Percentiles rank a stretch among this genome's conserved stretches.
These are phyloP conservation scores for Pneumocystis murina DNA, from an alignment of 1,139 yeast species.

Conservation along the genomic window DNA sequence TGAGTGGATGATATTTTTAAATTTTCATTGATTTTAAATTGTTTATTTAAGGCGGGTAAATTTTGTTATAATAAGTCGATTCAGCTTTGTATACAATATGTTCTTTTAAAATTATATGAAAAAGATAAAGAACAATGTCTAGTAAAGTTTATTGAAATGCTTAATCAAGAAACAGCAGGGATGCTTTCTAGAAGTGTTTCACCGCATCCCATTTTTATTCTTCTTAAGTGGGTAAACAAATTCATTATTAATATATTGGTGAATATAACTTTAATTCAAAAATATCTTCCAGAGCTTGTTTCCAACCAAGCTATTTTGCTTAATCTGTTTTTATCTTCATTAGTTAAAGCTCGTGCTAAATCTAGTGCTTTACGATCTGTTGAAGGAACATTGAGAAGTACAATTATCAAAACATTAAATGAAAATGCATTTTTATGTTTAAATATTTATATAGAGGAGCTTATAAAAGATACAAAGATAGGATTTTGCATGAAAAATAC, in stretches of 20 bases:
- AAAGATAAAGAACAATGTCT: background rate
- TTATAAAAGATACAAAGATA: slow-evolving; percentile 14
- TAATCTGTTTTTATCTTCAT: slow-evolving; percentile 16
- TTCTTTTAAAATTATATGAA: background rate
- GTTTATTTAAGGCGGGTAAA: background rate
- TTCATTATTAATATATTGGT: slow-evolving; percentile 19
- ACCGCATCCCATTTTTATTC: slow-evolving; percentile 24
- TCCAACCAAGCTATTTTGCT: slow-evolving; percentile 19
- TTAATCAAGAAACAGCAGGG: background rate
- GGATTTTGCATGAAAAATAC: slow-evolving; percentile 12
- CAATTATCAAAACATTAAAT: slow-evolving; percentile 15
- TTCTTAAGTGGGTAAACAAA: slow-evolving; percentile 41
- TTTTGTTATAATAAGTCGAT: background rate
- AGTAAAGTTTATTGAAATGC: background rate
- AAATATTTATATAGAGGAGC: slow-evolving; percentile 12
- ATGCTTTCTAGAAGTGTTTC: background rate
- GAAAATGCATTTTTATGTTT: slow-evolving; percentile 5
- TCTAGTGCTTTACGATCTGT: slow-evolving; percentile 19
- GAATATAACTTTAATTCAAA: slow-evolving; percentile 9
- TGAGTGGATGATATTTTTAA: background rate
- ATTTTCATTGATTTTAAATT: background rate
- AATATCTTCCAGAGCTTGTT: slow-evolving; percentile 13
- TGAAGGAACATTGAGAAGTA: slow-evolving; percentile 18
- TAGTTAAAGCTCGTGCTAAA: slow-evolving; percentile 14
- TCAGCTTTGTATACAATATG: background rate